Evolutionary conservation across 345 rosid species (phyloP).

Genomic region (Eucalyptus globulus): DNA sequence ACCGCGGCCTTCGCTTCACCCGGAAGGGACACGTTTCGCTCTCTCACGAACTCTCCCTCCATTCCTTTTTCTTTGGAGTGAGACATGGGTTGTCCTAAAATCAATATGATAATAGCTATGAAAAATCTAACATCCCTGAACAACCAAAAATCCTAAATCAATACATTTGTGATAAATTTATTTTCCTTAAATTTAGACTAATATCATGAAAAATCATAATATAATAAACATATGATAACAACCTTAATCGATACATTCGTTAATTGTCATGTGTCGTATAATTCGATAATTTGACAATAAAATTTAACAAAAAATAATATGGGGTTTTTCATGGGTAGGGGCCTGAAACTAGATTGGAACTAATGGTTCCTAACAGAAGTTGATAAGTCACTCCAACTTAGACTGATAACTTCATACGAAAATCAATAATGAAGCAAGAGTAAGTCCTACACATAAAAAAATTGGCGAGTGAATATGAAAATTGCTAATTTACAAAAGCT

Average conservation of each 20-base stretch:
- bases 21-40: background rate
- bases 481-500: background rate
- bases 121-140: too few species aligned
- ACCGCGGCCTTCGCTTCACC: background rate
- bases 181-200: too few species aligned
- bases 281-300: fast-evolving
- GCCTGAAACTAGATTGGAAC: too few species aligned
- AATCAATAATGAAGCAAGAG: background rate
- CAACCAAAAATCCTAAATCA: fast-evolving
- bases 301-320: too few species aligned
- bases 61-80: background rate
- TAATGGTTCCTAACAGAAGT: background rate
- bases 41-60: background rate
- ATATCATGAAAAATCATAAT: too few species aligned
- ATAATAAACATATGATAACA: fast-evolving
- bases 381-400: background rate
- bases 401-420: background rate
- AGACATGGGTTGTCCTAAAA: background rate
- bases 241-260: fast-evolving
- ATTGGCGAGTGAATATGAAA: background rate
- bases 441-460: background rate
- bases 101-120: background rate
- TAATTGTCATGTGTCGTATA: fast-evolving
- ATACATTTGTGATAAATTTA: too few species aligned
- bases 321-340: fast-evolving